A percentile compares a stretch with the other conserved stretches of the same genome.
phyloP scores from a whole-genome alignment of 495 filamentous ascomycete genomes.

The Daldinia grandis region DNA sequence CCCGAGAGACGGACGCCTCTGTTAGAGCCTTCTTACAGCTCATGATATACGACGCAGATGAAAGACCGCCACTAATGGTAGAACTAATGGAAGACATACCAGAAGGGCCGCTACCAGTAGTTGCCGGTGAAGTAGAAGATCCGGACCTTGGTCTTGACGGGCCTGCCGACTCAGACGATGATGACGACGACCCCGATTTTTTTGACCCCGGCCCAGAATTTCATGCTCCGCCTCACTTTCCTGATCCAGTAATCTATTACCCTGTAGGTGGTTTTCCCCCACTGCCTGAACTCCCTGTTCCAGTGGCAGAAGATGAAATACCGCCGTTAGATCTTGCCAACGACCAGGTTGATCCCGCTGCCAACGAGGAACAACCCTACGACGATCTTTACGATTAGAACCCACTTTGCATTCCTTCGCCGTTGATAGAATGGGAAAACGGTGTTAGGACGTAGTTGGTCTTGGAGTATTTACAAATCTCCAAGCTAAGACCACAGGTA shows the following conservation, averaged over 20 bases:
- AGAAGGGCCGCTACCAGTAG: not conserved
- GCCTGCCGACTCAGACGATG: not conserved
- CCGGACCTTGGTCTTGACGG: not conserved
- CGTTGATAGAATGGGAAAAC: no score
- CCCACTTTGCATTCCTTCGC: no score
- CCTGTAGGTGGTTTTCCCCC: not conserved
- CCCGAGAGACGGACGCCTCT: constrained; percentile 1
- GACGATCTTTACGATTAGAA: not conserved
- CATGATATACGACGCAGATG: not conserved
- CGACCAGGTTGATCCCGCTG: no score
- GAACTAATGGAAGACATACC: not conserved
- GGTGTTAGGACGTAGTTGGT: no score
- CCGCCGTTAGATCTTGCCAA: not conserved
- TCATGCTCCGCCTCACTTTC: not conserved
- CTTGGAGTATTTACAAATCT: no score
- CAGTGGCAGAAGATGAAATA: not conserved
- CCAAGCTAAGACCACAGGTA: not conserved
- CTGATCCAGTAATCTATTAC: not conserved
- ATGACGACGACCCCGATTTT: not conserved
- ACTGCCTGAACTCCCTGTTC: not conserved
- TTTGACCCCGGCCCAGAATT: not conserved
- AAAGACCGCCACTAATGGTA: not conserved
- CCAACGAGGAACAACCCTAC: not conserved
- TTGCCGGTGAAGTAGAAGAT: no score
- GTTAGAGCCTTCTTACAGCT: not conserved